phyloP scores from a whole-genome alignment of 768 basidiomycete genomes.

The Rubroboletus pulcherrimus region DNA sequence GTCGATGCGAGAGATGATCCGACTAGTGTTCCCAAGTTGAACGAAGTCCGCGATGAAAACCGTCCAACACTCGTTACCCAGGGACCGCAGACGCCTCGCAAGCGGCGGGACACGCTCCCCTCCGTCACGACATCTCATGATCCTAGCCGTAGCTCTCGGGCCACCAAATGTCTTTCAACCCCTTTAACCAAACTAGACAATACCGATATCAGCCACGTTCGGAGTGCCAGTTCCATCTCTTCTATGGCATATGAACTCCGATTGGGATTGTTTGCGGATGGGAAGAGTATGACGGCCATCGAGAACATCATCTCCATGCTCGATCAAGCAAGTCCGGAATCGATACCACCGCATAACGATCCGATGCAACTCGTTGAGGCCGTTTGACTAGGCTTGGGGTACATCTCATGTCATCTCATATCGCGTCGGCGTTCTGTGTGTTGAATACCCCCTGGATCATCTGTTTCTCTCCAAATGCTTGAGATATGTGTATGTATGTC shows the following conservation, averaged over 20 bases:
- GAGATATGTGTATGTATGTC: conserved; percentile 1
- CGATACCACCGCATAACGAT: neutral
- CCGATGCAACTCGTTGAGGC: conserved; percentile 1
- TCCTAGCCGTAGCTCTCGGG: neutral
- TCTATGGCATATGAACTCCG: conserved; percentile 27
- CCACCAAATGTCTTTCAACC: conserved; percentile 16
- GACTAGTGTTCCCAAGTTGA: neutral
- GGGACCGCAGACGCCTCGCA: conserved; percentile 1
- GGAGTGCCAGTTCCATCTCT: conserved; percentile 22
- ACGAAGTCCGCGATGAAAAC: conserved; percentile 1
- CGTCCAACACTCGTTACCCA: neutral
- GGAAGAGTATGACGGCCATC: conserved; percentile 21
- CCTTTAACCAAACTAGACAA: conserved; percentile 16
- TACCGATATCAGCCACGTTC: conserved; percentile 9
- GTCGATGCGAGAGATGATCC: neutral
- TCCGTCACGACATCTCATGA: neutral
- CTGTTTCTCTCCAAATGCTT: neutral
- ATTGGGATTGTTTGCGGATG: conserved; percentile 24
- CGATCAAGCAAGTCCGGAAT: conserved; percentile 24
- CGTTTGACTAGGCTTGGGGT: conserved; percentile 2
- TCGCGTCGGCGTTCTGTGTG: neutral
- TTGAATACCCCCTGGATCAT: neutral
- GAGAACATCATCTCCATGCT: conserved; percentile 27
- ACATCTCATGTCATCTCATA: neutral
- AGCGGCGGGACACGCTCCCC: conserved; percentile 14